These are phyloP conservation scores for Psilocybe mexicana DNA, from an alignment of 1,284 basidiomycete genomes.

Conservation along the genomic window DNA sequence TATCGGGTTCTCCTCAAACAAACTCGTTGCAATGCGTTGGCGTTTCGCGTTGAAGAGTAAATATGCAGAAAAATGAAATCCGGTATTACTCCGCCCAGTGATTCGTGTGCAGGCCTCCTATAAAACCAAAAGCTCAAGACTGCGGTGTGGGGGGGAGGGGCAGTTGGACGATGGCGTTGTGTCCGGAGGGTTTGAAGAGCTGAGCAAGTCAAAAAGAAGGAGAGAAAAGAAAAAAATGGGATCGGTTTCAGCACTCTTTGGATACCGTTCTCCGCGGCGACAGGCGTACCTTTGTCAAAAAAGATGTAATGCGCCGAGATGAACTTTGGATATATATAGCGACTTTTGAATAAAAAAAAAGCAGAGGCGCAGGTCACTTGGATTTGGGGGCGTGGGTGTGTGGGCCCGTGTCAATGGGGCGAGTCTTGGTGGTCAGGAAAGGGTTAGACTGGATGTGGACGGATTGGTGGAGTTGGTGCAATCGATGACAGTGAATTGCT, in stretches of 20 bases:
- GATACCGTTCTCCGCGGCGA: background rate
- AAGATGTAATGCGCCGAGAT: background rate
- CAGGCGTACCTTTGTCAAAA: background rate
- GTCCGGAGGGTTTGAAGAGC: background rate
- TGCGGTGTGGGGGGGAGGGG: too few species aligned
- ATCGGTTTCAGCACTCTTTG: background rate
- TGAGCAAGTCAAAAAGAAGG: background rate
- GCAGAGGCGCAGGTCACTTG: background rate
- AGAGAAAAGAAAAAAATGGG: background rate
- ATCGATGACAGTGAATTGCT: background rate
- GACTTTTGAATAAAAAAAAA: background rate
- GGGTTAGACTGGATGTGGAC: too few species aligned
- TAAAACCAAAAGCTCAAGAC: too few species aligned
- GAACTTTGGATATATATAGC: background rate
- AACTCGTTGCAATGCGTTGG: background rate
- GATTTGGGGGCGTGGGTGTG: background rate
- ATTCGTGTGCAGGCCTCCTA: background rate
- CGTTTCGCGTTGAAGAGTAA: background rate
- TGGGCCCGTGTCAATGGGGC: background rate
- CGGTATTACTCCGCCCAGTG: background rate
- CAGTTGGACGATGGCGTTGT: background rate
- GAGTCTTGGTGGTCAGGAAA: background rate
- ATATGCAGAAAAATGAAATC: background rate
- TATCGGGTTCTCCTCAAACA: background rate
- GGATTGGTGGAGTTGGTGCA: background rate